phyloP scores from a whole-genome alignment of 495 filamentous ascomycete genomes.

The Penicillium dipodomyicola region DNA sequence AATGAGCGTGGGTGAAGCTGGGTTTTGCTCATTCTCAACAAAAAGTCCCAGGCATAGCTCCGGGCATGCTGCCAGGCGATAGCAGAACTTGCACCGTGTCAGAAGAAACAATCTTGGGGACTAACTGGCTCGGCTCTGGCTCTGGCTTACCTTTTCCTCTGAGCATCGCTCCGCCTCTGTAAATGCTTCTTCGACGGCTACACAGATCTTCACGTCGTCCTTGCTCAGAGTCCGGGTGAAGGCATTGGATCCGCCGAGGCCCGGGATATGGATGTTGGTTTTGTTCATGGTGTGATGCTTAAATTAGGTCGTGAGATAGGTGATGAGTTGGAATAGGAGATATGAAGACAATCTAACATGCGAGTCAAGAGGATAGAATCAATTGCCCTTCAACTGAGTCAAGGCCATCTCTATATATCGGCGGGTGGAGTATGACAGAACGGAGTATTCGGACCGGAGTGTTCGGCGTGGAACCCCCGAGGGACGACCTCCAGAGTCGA shows the following conservation, averaged over 20 bases:
- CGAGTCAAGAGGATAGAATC: background rate
- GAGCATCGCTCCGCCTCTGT: slow-evolving; percentile 25
- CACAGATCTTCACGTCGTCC: slow-evolving; percentile 25
- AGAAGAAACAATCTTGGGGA: background rate
- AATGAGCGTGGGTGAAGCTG: slow-evolving; percentile 12
- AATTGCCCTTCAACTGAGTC: slow-evolving; percentile 2
- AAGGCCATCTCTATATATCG: slow-evolving; percentile 4
- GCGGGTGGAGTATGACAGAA: background rate
- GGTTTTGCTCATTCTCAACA: slow-evolving; percentile 7
- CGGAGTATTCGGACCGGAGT: slow-evolving; percentile 15
- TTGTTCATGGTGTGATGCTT: background rate
- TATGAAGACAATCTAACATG: background rate
- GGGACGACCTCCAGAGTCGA: background rate
- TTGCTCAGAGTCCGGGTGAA: slow-evolving; percentile 16
- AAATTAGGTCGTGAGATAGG: background rate
- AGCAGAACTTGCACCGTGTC: slow-evolving; percentile 16
- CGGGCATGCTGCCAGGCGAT: slow-evolving; percentile 21
- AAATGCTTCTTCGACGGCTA: slow-evolving; percentile 23
- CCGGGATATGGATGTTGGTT: slow-evolving; percentile 9
- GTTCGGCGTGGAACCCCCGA: slow-evolving; percentile 3
- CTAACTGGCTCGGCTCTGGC: too few relatives aligned
- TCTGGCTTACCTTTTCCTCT: slow-evolving; percentile 22
- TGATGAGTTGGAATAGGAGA: background rate
- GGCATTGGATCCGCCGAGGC: slow-evolving; percentile 4
- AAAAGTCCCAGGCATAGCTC: slow-evolving; percentile 26